Evolutionary conservation across 1,139 yeast genomes (phyloP).

Genomic region (Geotrichum candidum): DNA sequence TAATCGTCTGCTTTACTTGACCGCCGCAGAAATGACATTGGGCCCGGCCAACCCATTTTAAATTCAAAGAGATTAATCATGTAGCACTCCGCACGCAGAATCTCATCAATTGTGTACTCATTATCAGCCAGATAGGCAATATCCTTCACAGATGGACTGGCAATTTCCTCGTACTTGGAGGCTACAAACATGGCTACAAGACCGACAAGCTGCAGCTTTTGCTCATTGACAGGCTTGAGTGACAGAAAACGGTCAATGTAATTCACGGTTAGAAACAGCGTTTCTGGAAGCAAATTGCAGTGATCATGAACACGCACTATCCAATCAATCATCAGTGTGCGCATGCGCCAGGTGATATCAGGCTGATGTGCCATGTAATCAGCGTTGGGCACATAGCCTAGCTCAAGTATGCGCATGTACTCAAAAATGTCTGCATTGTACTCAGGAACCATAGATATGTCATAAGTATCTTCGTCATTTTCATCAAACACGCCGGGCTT

Average conservation of each 20-base stretch:
- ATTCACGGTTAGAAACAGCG: constrained; percentile 78
- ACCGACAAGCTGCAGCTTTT: constrained; percentile 87
- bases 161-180: constrained; percentile 92
- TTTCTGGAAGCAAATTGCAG: constrained; percentile 84
- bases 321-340: constrained; percentile 92
- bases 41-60: constrained; percentile 98
- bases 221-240: constrained; percentile 66
- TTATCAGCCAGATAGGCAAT: constrained; percentile 91
- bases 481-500: constrained; percentile 55
- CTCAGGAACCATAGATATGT: constrained; percentile 93
- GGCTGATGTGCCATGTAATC: constrained; percentile 69
- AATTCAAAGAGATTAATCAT: constrained; percentile 88
- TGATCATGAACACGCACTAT: constrained; percentile 88
- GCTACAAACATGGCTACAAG: constrained; percentile 93
- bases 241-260: constrained; percentile 82
- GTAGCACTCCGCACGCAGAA: constrained; percentile 82
- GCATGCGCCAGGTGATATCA: constrained; percentile 74
- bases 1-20: constrained; percentile 97
- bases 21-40: constrained; percentile 91
- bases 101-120: constrained; percentile 75
- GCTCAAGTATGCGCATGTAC: constrained; percentile 69
- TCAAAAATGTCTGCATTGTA: constrained; percentile 83
- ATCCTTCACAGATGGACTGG: constrained; percentile 89
- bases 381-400: constrained; percentile 69
- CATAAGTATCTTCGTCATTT: constrained; percentile 85